Evolutionary conservation across 306 rosid species (phyloP).

Genomic region (Mimosa bimucronata): DNA sequence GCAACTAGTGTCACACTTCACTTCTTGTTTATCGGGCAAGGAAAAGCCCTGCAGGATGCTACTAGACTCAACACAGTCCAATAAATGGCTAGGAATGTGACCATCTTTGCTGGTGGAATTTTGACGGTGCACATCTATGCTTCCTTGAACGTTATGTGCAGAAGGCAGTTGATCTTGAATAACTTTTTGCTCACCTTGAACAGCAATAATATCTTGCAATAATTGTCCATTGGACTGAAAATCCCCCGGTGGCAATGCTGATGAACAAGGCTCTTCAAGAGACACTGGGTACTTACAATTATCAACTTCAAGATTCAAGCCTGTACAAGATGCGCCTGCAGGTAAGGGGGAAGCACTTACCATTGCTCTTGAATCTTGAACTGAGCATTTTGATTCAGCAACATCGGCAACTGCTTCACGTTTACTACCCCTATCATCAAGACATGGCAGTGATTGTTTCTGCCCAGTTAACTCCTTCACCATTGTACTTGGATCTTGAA

Average conservation of each 20-base stretch:
- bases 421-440: slow-evolving; percentile 40
- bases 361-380: slow-evolving; percentile 48
- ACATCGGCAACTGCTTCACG: slow-evolving; percentile 43
- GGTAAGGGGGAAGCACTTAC: slow-evolving; percentile 50
- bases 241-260: slow-evolving; percentile 40
- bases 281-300: slow-evolving; percentile 33
- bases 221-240: slow-evolving; percentile 46
- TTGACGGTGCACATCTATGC: slow-evolving; percentile 40
- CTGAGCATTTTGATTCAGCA: slow-evolving; percentile 41
- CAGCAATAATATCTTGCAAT: slow-evolving; percentile 42
- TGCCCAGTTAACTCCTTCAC: slow-evolving; percentile 45
- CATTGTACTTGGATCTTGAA: slow-evolving; percentile 46
- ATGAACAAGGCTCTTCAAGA: slow-evolving; percentile 44
- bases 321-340: slow-evolving; percentile 57
- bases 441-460: slow-evolving; percentile 29
- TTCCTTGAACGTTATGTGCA: slow-evolving; percentile 49
- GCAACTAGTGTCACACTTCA: slow-evolving; percentile 51
- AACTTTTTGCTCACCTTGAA: slow-evolving; percentile 47
- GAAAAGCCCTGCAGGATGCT: slow-evolving; percentile 62
- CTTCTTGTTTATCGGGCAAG: slow-evolving; percentile 51
- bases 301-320: slow-evolving; percentile 49
- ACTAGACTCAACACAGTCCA: slow-evolving; percentile 41
- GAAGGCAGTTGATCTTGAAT: slow-evolving; percentile 58
- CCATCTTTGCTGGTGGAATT: slow-evolving; percentile 49
- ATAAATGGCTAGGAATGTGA: slow-evolving; percentile 37